phyloP scores from a whole-genome alignment of 345 rosid species.

The Salix brachista region DNA sequence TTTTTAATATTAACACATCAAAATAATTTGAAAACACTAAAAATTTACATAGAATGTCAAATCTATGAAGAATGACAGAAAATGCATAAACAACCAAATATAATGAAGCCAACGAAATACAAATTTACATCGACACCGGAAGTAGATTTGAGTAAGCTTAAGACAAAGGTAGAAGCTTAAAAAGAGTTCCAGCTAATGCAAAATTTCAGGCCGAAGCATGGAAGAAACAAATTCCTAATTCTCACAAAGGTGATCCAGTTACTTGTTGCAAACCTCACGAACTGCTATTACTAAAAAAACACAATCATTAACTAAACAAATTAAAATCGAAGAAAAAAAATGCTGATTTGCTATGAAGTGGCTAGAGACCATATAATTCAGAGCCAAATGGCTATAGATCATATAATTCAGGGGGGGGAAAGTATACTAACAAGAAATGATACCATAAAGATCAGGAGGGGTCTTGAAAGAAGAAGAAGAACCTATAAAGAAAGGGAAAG shows the following conservation, averaged over 20 bases:
- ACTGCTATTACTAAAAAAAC: neutral
- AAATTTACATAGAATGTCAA: neutral
- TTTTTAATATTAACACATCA: no score
- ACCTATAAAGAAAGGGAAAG: neutral
- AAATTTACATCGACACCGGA: neutral
- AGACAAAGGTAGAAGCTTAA: neutral
- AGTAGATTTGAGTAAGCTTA: neutral
- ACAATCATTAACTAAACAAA: neutral
- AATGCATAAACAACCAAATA: neutral
- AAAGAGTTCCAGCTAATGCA: neutral
- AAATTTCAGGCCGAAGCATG: neutral
- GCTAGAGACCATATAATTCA: neutral
- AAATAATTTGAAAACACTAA: neutral
- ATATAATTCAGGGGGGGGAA: neutral
- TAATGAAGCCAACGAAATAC: neutral
- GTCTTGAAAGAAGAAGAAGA: neutral
- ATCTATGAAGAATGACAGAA: neutral
- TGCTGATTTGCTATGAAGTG: neutral
- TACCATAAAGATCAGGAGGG: neutral
- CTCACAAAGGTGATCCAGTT: neutral
- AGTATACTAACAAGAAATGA: neutral
- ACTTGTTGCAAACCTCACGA: neutral
- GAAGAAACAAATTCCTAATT: neutral
- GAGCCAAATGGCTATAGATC: neutral
- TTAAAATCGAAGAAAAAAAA: neutral